Percentiles rank a stretch among this genome's conserved stretches.
phyloP scores from a whole-genome alignment of 305 asterid species.

The Striga hermonthica region DNA sequence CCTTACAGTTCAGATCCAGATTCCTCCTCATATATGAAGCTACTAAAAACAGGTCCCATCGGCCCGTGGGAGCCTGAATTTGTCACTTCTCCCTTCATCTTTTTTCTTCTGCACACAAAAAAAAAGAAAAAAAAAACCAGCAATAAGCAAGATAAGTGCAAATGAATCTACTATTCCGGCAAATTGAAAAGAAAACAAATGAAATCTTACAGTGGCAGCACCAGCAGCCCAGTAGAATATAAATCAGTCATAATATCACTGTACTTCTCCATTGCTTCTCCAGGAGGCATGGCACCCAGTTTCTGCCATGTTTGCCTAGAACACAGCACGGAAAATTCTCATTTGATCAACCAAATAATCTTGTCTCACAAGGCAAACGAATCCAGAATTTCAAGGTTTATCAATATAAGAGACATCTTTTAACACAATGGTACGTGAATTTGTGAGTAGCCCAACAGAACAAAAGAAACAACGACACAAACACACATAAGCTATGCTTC shows the following conservation, averaged over 20 bases:
- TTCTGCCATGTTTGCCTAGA: slow-evolving; percentile 97
- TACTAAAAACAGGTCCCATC: slow-evolving; percentile 95
- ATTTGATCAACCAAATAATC: slow-evolving; percentile 24
- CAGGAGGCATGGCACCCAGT: slow-evolving; percentile 93
- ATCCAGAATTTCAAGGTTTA: not conserved
- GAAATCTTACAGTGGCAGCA: slow-evolving; percentile 51
- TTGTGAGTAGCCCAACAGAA: no score
- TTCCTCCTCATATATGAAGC: slow-evolving; percentile 68
- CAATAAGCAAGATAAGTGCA: slow-evolving; percentile 15
- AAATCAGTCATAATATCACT: slow-evolving; percentile 73
- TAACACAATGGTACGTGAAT: no score
- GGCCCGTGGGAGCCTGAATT: slow-evolving; percentile 63
- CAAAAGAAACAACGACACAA: no score
- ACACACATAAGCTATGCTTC: no score
- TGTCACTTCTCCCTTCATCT: slow-evolving; percentile 41
- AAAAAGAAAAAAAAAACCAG: not conserved
- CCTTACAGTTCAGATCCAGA: slow-evolving; percentile 72
- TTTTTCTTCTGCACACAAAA: slow-evolving; percentile 48
- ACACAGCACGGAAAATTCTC: slow-evolving; percentile 34
- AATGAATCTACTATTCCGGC: not conserved
- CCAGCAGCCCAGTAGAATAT: slow-evolving; percentile 74
- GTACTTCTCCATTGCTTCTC: slow-evolving; percentile 94
- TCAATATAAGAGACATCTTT: slow-evolving; percentile 9
- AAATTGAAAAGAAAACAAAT: no score
- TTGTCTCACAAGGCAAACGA: not conserved